Base-by-base conservation (phyloP, 768 basidiomycete species). In the Tricholoma matsutake region DNA sequence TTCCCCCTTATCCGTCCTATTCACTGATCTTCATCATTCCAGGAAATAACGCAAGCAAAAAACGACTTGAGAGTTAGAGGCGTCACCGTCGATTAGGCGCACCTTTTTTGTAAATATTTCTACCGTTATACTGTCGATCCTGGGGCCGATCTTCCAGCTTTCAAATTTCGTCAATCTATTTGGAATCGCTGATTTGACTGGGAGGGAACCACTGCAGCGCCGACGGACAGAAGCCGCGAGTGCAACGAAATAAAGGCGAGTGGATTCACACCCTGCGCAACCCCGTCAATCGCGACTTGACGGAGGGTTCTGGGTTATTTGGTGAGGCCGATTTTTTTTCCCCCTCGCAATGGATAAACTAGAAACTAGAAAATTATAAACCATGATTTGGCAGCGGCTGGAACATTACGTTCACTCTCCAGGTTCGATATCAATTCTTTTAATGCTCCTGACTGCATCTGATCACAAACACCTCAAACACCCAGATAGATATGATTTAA, bases 11-110 rank as follows among this genome's bases (percentile, higher is more conserved):
- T 8, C 51, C 43, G 54, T 65, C n/a, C 61, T 66, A 55, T 61
- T 45, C 14, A 35, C 54, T 52, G 51, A 53, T 20, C n/a, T 28
- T 68, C 59, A 31, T 47, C 60, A 16, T 31, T 31, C 14, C 67
- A 87, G 86, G 87, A 89, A 75, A 86, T 90, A 32, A 66, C 72
- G 45, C 68, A 73, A 64, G 78, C 79, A 29, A 80, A 78, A 65
- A 75, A 83, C 62, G 85, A 86, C 62, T 69, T 88, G 59, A 78
- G 86, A 68, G 69, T 75, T 55, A 79, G 76, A 64, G 86, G 85
- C 6, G 85, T 88, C 25, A 78, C 76, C 14, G 84, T 89, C 56
- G 87, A 88, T 67, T 82, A 32, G 29, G 9, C 47, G 51, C 16
- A 31, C 31, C 32, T 14, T 14, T 43, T 20, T 8, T 20, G 18